Percentiles rank a stretch among this genome's conserved stretches.
phyloP scores from a whole-genome alignment of 75 land plant genomes.

The Pinus albicaulis region DNA sequence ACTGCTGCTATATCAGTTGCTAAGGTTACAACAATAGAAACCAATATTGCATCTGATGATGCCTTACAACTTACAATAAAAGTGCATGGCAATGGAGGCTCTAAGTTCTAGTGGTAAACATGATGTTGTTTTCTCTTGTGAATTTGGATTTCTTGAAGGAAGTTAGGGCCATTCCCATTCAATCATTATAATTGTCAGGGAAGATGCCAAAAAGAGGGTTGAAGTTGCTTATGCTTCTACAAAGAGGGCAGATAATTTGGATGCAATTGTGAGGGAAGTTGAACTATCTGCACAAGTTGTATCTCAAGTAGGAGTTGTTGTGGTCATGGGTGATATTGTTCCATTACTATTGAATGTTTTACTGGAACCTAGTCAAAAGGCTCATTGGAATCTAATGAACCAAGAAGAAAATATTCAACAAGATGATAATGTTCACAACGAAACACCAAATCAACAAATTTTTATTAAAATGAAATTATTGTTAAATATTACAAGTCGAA shows the following conservation, averaged over 20 bases:
- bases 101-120: conserved; percentile 15
- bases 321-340: conserved; percentile 87
- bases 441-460: background rate
- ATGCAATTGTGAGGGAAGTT: conserved; percentile 87
- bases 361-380: conserved; percentile 50
- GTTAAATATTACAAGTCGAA: conserved; percentile 6
- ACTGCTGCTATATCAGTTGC: conserved; percentile 87
- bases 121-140: conserved; percentile 6
- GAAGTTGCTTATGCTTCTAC: conserved; percentile 74
- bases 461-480: conserved; percentile 3
- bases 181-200: conserved; percentile 48
- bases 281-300: conserved; percentile 89
- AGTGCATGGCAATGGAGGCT: conserved; percentile 65
- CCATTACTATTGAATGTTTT: conserved; percentile 39
- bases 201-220: conserved; percentile 55
- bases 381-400: conserved; percentile 34
- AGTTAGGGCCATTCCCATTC: conserved; percentile 28
- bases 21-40: conserved; percentile 84
- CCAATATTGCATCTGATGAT: conserved; percentile 73
- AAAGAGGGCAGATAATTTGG: conserved; percentile 73
- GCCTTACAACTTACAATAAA: conserved; percentile 55
- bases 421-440: conserved; percentile 12
- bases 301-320: conserved; percentile 68
- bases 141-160: conserved; percentile 8
- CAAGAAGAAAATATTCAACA: background rate